These are phyloP conservation scores for Apiospora aurea DNA, from an alignment of 2,329 filamentous ascomycete species.

Conservation along the genomic window DNA sequence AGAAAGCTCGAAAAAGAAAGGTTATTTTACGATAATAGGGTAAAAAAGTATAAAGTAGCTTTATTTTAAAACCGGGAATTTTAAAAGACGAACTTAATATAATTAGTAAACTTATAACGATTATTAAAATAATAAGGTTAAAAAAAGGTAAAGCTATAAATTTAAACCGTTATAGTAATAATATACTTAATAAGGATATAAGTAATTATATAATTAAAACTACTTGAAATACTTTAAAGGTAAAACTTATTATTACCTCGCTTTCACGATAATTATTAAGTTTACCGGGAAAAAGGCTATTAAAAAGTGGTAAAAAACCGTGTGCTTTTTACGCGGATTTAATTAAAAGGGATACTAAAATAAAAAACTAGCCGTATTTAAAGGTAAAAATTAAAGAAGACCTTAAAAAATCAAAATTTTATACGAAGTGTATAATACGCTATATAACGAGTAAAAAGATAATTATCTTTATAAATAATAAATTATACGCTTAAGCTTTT, in stretches of 20 bases:
- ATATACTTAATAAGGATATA: not conserved
- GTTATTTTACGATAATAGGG: not conserved
- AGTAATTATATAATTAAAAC: not conserved
- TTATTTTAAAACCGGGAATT: not conserved
- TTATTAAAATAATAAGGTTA: not conserved
- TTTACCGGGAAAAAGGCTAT: not conserved
- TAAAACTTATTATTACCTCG: not conserved
- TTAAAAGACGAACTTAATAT: not conserved
- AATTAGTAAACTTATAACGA: not conserved
- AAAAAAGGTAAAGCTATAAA: not conserved
- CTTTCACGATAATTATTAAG: not conserved
- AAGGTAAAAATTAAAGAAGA: constrained; percentile 6
- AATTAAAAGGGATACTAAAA: not conserved
- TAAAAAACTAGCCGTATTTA: not conserved
- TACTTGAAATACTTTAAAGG: not conserved
- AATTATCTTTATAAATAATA: not conserved
- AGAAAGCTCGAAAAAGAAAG: not conserved
- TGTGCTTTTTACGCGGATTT: not conserved
- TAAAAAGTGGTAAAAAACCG: not conserved
- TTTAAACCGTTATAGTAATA: not conserved
- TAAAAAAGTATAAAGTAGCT: not conserved
- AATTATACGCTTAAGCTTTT: not conserved
- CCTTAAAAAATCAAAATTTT: not conserved
- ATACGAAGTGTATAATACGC: not conserved
- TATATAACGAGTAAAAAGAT: not conserved